Conservation (phyloP, 202 grass and related monocot species). For the Zizania palustris region DNA sequence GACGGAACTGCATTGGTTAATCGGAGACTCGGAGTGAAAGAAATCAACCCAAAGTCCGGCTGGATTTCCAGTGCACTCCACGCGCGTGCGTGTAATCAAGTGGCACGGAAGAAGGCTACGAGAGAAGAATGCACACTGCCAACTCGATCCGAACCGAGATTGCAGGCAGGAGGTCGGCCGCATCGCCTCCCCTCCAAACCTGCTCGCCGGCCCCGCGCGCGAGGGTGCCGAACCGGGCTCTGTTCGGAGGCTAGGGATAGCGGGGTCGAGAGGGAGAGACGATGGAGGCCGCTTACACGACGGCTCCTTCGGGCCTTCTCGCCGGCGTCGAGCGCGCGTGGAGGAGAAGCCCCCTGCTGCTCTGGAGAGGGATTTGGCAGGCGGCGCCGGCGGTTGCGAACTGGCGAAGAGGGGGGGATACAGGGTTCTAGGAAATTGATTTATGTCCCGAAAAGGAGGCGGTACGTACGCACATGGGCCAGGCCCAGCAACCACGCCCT, state of each 20-base stretch:
- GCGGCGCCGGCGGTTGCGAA: neutral
- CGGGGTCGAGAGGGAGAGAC: too few species aligned
- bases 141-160: neutral
- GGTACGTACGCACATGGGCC: neutral
- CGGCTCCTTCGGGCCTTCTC: neutral
- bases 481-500: constrained; percentile 4
- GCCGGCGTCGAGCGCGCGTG: neutral
- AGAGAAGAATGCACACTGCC: neutral
- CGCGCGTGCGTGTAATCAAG: neutral
- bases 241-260: too few species aligned
- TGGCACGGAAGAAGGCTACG: too few species aligned
- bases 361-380: neutral
- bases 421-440: neutral
- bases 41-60: neutral
- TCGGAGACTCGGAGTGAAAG: neutral
- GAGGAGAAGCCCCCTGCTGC: too few species aligned
- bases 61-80: neutral
- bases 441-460: neutral
- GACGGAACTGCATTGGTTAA: neutral
- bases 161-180: neutral
- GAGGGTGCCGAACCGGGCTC: neutral
- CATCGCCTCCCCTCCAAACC: neutral
- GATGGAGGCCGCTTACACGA: too few species aligned
- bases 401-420: neutral
- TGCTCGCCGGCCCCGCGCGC: neutral